Base-by-base conservation (phyloP, 1,139 yeast genomes). In the Kodamaea ohmeri region DNA sequence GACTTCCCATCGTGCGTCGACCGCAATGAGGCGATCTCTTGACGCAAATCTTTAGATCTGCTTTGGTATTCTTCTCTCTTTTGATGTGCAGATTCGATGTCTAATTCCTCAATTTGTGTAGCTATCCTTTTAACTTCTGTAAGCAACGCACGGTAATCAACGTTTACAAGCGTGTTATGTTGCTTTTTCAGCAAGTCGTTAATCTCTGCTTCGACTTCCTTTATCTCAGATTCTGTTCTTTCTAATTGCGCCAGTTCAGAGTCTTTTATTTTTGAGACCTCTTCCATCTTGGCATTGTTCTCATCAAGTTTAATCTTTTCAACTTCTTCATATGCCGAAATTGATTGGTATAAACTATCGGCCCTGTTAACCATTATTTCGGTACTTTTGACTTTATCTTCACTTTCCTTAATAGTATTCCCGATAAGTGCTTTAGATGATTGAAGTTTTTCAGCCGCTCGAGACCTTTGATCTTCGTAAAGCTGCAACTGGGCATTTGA, bases 1-100 rank as follows among this genome's bases (percentile, higher is more conserved):
- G 79, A 60, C 50, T 80, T 83, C 18, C 90, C 82, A 5, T 96
- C 87, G 50, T 84, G 80, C 36, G 77, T 75, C 0, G 90, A 71
- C 43, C 82, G 83, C 35, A 87, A 60, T 8, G 61, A 60, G 6
- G 87, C 71, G 38, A 82, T 77, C 27, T 66, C 59, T 8, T 67
- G 67, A 39, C 92, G 74, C 27, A 92, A 62, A 15, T 56, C 49
- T 34, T 63, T 61, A 1, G 92, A 76, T 39, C 78, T 73, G 17
- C 67, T 63, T 46, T 86, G 83, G 54, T 83, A 92, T 44, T 73
- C 71, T 2, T 76, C 78, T 46, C 85, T 71, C 41, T 80, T 77
- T 2, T 63, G 61, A 44, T 80, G 83, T 0, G 97, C 96, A 50
- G 81, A 72, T 27, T 70, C 72, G 1, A 71, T 60, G 51, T 85